Conservation (phyloP, 225 moss, liverwort and hornwort species). For the Pleurozium schreberi region DNA sequence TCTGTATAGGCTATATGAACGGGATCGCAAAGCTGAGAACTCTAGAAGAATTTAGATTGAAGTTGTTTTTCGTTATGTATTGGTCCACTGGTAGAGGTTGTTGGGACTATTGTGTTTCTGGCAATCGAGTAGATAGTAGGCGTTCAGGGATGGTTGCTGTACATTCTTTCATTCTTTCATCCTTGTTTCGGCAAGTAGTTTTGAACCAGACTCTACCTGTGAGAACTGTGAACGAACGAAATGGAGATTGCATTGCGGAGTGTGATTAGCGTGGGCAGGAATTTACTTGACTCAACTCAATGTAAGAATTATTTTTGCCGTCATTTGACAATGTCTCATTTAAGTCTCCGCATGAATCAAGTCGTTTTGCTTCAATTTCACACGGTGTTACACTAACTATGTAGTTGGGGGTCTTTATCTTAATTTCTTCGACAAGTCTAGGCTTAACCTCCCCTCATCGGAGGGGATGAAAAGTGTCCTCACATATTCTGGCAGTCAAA, state of each 20-base stretch:
- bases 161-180: constrained; percentile 14
- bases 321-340: neutral
- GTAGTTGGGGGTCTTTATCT: too few relatives aligned
- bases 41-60: constrained; percentile 26
- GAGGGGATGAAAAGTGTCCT: too few relatives aligned
- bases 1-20: constrained; percentile 78
- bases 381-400: too few relatives aligned
- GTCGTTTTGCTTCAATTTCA: neutral
- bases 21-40: constrained; percentile 49
- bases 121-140: neutral
- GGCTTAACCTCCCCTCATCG: too few relatives aligned
- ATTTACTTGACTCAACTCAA: neutral
- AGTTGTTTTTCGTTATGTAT: neutral
- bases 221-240: neutral
- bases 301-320: neutral
- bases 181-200: constrained; percentile 14
- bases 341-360: neutral
- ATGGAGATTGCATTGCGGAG: neutral
- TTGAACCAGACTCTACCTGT: neutral
- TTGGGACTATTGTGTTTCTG: neutral
- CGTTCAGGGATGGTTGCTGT: constrained; percentile 13
- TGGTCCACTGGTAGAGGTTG: constrained; percentile 1
- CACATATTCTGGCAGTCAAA: too few relatives aligned
- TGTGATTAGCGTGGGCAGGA: neutral
- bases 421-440: neutral